A percentile compares a stretch with the other conserved stretches of the same genome.
These are phyloP conservation scores for Fusarium nematophilum DNA, from an alignment of 2,329 filamentous ascomycete genomes.

Conservation along the genomic window DNA sequence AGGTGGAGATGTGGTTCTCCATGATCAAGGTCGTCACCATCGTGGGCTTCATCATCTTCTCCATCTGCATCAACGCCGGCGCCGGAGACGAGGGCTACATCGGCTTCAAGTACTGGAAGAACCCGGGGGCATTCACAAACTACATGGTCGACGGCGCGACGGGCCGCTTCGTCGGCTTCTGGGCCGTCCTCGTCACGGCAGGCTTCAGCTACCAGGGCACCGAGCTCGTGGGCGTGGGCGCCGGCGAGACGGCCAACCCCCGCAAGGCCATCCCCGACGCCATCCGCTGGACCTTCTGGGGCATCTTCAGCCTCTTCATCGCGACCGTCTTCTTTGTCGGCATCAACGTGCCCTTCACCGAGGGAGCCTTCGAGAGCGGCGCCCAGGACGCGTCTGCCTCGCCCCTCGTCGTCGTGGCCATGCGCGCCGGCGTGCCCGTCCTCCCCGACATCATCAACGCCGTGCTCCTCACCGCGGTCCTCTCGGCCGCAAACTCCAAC, in stretches of 20 bases:
- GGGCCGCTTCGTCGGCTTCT: slow-evolving; percentile 76
- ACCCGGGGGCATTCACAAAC: slow-evolving; percentile 75
- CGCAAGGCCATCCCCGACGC: slow-evolving; percentile 77
- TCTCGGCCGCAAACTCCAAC: slow-evolving; percentile 82
- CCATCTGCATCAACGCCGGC: slow-evolving; percentile 79
- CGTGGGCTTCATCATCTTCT: slow-evolving; percentile 80
- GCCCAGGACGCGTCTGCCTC: slow-evolving; percentile 71
- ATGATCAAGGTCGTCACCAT: slow-evolving; percentile 82
- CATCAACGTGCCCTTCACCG: slow-evolving; percentile 74
- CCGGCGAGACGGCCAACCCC: slow-evolving; percentile 80
- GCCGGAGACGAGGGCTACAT: slow-evolving; percentile 76
- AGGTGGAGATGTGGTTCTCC: slow-evolving; percentile 83
- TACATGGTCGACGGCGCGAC: slow-evolving; percentile 65
- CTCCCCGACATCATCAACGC: slow-evolving; percentile 81
- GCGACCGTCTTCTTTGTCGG: slow-evolving; percentile 76
- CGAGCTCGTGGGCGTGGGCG: slow-evolving; percentile 82
- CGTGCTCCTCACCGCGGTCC: slow-evolving; percentile 80
- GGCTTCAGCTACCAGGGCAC: slow-evolving; percentile 79
- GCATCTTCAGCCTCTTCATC: slow-evolving; percentile 77
- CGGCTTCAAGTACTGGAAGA: slow-evolving; percentile 77
- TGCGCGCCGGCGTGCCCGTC: slow-evolving; percentile 70
- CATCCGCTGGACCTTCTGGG: slow-evolving; percentile 80
- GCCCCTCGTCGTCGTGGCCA: slow-evolving; percentile 71
- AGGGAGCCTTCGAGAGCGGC: slow-evolving; percentile 62
- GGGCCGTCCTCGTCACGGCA: slow-evolving; percentile 74